Conservation (phyloP, 441 rosid genomes). For the Pelargonium citronellum region DNA sequence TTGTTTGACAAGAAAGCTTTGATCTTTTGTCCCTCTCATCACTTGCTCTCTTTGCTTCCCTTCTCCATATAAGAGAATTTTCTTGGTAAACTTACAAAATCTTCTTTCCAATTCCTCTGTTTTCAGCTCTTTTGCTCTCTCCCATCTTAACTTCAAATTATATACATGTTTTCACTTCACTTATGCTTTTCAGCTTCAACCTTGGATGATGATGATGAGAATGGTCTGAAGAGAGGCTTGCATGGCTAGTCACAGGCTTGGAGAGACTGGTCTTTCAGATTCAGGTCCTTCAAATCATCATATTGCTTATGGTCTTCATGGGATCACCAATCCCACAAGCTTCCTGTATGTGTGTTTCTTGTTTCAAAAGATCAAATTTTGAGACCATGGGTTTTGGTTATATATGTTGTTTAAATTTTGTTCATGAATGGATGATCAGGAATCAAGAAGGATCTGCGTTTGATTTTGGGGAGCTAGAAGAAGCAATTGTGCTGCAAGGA, state of each 20-base stretch:
- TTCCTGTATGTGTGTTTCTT: conserved; percentile 34
- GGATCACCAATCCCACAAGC: conserved; percentile 51
- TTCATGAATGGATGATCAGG: conserved; percentile 27
- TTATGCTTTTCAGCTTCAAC: conserved; percentile 20
- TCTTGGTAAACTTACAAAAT: not conserved
- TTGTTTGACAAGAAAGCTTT: conserved; percentile 53
- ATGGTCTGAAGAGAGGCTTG: conserved; percentile 30
- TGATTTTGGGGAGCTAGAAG: conserved; percentile 95
- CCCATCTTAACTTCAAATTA: not conserved
- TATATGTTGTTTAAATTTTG: not conserved
- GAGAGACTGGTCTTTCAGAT: conserved; percentile 64
- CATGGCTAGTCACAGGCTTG: conserved; percentile 79
- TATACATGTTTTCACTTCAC: conserved; percentile 26
- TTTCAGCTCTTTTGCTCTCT: not conserved
- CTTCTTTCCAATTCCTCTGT: conserved; percentile 3
- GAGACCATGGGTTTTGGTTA: conserved; percentile 2
- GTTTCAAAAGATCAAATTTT: not conserved
- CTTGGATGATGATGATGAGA: conserved; percentile 15
- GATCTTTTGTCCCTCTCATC: conserved; percentile 27
- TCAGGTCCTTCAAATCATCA: conserved; percentile 61
- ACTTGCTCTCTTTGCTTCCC: conserved; percentile 9
- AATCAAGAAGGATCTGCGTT: conserved; percentile 77
- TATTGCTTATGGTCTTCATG: conserved; percentile 67
- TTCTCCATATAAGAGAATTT: conserved; percentile 7
- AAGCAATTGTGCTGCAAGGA: conserved; percentile 89